These are phyloP conservation scores for Chaetomium sp. DNA, from an alignment of 2,329 filamentous ascomycete genomes.

Conservation along the genomic window DNA sequence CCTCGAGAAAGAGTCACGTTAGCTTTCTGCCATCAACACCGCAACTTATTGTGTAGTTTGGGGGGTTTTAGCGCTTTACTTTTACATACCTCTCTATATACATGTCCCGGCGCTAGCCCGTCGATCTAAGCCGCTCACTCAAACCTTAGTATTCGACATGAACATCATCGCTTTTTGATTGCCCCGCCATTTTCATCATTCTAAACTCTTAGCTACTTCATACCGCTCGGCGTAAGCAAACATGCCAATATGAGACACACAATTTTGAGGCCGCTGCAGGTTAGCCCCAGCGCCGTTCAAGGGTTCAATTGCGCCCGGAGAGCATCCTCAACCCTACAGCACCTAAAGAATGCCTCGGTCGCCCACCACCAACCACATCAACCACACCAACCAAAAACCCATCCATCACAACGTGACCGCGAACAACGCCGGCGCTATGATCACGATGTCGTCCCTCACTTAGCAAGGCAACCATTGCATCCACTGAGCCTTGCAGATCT, in stretches of 20 bases:
- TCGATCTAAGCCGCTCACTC: neutral
- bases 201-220: neutral
- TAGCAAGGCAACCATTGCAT: conserved; percentile 78
- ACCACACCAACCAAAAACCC: conserved; percentile 20
- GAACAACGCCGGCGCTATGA: conserved; percentile 48
- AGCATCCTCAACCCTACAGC: conserved; percentile 29
- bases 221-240: conserved; percentile 25
- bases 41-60: neutral
- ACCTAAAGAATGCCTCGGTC: conserved; percentile 18
- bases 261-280: conserved; percentile 44
- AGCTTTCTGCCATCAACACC: neutral
- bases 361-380: conserved; percentile 21
- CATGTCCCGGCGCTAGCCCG: neutral
- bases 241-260: conserved; percentile 53
- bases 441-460: conserved; percentile 75
- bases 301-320: conserved; percentile 12
- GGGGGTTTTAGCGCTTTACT: too few species aligned
- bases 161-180: neutral
- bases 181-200: neutral
- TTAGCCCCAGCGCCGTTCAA: conserved; percentile 31
- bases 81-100: neutral
- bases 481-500: conserved; percentile 84
- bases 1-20: neutral
- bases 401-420: conserved; percentile 43
- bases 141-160: neutral